Conservation (phyloP, 2,329 filamentous ascomycete genomes). For the Fusarium sp. region DNA sequence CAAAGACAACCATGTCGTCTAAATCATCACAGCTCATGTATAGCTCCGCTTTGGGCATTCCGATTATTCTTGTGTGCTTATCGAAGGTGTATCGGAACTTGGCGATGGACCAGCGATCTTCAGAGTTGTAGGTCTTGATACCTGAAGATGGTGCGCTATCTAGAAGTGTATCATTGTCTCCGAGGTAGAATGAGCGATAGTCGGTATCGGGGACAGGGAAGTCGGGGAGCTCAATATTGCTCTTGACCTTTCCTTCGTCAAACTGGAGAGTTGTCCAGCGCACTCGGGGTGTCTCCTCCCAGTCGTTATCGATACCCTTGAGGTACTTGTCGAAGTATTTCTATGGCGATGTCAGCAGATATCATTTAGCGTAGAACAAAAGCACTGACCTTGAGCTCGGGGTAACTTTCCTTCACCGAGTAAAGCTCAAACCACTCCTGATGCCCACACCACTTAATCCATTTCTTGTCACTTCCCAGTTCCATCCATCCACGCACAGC, state of each 20-base stretch:
- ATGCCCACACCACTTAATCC: slow-evolving; percentile 32
- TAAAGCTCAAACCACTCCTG: slow-evolving; percentile 37
- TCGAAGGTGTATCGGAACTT: slow-evolving; percentile 27
- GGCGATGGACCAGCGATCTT: slow-evolving; percentile 27
- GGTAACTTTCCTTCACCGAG: slow-evolving; percentile 15
- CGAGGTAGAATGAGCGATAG: slow-evolving; percentile 11
- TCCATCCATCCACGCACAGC: slow-evolving; percentile 36
- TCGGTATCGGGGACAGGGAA: slow-evolving; percentile 19
- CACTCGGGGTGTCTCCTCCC: slow-evolving; percentile 35
- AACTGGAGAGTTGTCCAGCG: slow-evolving; percentile 36
- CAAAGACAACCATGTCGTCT: slow-evolving; percentile 13
- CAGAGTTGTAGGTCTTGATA: slow-evolving; percentile 4
- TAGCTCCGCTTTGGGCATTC: slow-evolving; percentile 23
- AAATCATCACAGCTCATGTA: slow-evolving; percentile 32
- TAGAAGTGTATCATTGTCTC: not conserved
- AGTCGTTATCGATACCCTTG: slow-evolving; percentile 30
- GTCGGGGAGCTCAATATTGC: slow-evolving; percentile 20
- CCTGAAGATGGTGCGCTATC: not conserved
- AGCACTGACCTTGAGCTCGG: not conserved
- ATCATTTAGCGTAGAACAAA: rapidly evolving
- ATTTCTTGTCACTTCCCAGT: slow-evolving; percentile 29
- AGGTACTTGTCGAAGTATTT: slow-evolving; percentile 37
- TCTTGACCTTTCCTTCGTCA: slow-evolving; percentile 29
- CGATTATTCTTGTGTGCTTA: slow-evolving; percentile 13
- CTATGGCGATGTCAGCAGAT: not conserved